These are phyloP conservation scores for Pseudotsuga menziesii DNA, from an alignment of 75 land plant genomes.

Conservation along the genomic window DNA sequence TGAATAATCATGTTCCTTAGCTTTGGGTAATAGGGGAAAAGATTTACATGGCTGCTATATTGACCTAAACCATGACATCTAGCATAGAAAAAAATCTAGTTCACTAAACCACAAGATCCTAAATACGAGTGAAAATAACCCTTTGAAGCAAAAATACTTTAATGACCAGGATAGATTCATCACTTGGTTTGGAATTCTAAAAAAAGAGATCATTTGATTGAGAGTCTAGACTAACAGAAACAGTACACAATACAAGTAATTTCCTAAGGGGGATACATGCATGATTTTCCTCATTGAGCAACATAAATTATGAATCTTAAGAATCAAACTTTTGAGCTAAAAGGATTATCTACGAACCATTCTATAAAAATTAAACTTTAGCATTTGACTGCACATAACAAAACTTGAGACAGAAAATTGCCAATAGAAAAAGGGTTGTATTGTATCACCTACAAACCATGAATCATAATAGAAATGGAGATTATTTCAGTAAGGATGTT, in stretches of 20 bases:
- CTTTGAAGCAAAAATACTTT: no score
- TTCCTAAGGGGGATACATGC: background rate
- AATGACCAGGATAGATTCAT: no score
- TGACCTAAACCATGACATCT: background rate
- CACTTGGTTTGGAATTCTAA: no score
- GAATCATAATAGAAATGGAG: constrained; percentile 66
- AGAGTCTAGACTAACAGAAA: no score
- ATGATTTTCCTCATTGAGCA: background rate
- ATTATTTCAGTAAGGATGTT: constrained; percentile 93
- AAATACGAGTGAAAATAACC: constrained; percentile 23
- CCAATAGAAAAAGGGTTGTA: constrained; percentile 98
- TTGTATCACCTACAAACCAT: constrained; percentile 65
- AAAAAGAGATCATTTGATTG: no score
- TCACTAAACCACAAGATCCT: background rate
- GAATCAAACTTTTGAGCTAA: no score
- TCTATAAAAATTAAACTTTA: no score
- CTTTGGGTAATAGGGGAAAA: no score
- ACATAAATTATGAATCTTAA: background rate
- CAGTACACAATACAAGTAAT: background rate
- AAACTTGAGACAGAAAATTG: constrained; percentile 17
- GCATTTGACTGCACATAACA: no score
- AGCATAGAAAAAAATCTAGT: background rate
- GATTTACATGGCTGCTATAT: background rate
- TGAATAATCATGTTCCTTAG: no score
- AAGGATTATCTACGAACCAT: no score